Base-by-base conservation (phyloP, 1,139 yeast species). In the Pichia sp. region DNA sequence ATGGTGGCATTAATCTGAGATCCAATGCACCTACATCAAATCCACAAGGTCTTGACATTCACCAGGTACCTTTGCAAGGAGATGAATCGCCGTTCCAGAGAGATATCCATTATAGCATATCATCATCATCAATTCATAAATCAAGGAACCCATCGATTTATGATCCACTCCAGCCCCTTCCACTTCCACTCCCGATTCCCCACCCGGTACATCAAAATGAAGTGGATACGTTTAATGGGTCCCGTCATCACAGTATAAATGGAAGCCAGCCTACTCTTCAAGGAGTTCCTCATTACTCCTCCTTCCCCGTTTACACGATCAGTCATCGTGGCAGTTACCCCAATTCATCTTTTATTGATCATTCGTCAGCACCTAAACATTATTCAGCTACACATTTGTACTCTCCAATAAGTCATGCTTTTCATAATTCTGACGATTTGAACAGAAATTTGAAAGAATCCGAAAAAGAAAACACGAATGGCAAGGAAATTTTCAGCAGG, bases 91-190 rank as follows among this genome's bases (percentile, higher is more conserved):
- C 54, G 4, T 41, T 55, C 38, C 58, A 56, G 20, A 55, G 54
- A 22, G 59, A 58, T 41, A 54, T 59, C 8, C 44, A 61, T 28
- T 59, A 52, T 39, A 52, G 56, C 33, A 48, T 54, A 3, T 53
- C 60, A 4, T 7, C 40, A 3, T 43, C 51, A 7, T 55, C 60
- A 5, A 12, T 17, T 6, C 48, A 45, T 18, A 45, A 51, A 28
- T 49, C 60, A 7, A 48, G 63, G 42, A 57, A 59, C 38, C 47
- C 51, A 20, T 58, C 62, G 4, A 52, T 58, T 21, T 58, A 58
- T 44, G 63, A 59, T 39, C 63, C 63, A 2, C 41, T 59, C 31
- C 60, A 55, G 35, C 55, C 52, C 5, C 15, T 47, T 15, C 50
- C 61, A 23, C 43, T 45, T 10, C 48, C 40, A n/a, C 19, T 38